Percentiles rank a stretch among this genome's conserved stretches.
Evolutionary conservation across 75 land plant species (phyloP).

Genomic region (Larix kaempferi): DNA sequence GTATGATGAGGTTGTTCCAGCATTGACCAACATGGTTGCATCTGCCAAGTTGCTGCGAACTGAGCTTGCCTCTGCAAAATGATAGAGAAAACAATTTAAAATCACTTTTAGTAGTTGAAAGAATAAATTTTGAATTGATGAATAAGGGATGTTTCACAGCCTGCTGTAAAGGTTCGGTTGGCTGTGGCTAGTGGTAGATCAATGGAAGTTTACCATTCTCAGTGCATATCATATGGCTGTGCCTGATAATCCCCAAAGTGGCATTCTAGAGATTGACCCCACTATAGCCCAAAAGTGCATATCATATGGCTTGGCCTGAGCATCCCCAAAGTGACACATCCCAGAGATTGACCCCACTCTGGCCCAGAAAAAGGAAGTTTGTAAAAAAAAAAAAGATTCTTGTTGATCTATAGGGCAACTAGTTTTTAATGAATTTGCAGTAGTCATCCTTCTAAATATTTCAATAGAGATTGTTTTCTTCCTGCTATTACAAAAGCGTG

Average conservation of each 20-base stretch:
- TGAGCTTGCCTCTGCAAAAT: constrained; percentile 36
- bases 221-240: no score
- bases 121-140: background rate
- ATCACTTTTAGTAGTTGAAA: background rate
- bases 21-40: constrained; percentile 45
- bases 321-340: no score
- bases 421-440: background rate
- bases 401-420: background rate
- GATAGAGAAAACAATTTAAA: background rate
- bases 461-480: background rate
- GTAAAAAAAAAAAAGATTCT: background rate
- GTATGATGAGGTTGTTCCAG: constrained; percentile 45
- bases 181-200: no score
- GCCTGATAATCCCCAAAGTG: no score
- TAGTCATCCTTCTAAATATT: background rate
- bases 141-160: background rate
- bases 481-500: background rate
- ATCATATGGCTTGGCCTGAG: no score
- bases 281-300: no score
- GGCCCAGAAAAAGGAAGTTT: no score
- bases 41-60: constrained; percentile 50
- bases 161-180: no score
- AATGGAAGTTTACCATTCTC: no score
- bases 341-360: no score
- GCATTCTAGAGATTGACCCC: no score